Conservation (phyloP, 306 rosid genomes). For the Rosa rugosa region DNA sequence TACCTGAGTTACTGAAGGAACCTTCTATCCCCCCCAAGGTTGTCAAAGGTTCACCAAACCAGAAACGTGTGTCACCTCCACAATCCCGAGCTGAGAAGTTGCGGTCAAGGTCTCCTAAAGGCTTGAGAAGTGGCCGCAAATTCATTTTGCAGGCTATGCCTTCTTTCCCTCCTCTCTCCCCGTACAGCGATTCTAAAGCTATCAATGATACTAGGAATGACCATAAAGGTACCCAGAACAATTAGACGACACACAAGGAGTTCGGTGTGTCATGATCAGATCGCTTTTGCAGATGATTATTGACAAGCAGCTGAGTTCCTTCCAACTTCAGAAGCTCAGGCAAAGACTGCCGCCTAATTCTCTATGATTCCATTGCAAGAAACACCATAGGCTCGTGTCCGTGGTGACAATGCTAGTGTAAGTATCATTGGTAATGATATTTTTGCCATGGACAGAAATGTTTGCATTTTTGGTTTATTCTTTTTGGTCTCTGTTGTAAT, state of each 20-base stretch:
- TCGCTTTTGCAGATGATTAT: background rate
- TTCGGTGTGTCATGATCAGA: background rate
- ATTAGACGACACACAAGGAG: background rate
- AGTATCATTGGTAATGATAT: background rate
- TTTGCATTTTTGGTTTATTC: background rate
- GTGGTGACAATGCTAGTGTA: slow-evolving; percentile 12
- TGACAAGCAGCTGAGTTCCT: background rate
- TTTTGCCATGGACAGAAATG: background rate
- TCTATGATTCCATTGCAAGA: background rate
- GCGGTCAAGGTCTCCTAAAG: slow-evolving; percentile 10
- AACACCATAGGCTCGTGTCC: background rate
- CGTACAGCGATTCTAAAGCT: slow-evolving; percentile 8
- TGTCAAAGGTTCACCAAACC: slow-evolving; percentile 6
- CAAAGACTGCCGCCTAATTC: background rate
- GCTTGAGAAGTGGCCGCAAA: slow-evolving; percentile 19
- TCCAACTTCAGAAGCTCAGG: background rate
- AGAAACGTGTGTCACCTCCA: slow-evolving; percentile 17
- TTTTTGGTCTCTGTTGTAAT: background rate
- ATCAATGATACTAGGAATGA: background rate
- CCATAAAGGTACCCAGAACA: background rate
- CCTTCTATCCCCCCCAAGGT: slow-evolving; percentile 2
- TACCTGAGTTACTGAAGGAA: slow-evolving; percentile 21
- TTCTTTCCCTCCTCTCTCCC: slow-evolving; percentile 24
- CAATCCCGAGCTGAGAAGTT: slow-evolving; percentile 10
- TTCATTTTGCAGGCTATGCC: slow-evolving; percentile 12